These are phyloP conservation scores for Microcos paniculata DNA, from an alignment of 345 rosid genomes.

Conservation along the genomic window DNA sequence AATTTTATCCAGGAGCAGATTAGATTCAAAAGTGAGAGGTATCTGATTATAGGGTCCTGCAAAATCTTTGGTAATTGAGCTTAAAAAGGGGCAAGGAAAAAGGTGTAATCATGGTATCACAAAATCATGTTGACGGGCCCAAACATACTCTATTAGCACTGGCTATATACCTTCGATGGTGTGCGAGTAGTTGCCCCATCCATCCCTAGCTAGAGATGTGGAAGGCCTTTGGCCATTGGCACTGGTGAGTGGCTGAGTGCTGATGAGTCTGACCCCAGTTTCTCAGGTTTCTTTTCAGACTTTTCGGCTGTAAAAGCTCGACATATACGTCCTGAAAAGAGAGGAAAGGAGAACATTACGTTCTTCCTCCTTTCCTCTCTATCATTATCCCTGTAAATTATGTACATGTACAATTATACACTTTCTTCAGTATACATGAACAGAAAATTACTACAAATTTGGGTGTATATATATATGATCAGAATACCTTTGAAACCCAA, in stretches of 20 bases:
- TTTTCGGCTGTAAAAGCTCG: constrained; percentile 2
- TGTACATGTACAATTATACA: no score
- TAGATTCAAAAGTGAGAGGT: not conserved
- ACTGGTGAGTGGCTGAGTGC: not conserved
- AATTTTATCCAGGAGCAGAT: not conserved
- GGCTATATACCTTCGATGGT: not conserved
- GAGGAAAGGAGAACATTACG: no score
- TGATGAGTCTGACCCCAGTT: not conserved
- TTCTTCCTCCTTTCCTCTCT: no score
- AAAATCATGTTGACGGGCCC: constrained; percentile 17
- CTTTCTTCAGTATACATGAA: no score
- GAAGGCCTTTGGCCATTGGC: not conserved
- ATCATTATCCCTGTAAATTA: no score
- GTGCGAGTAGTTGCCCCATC: not conserved
- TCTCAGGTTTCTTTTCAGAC: constrained; percentile 1
- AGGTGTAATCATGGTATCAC: constrained; percentile 20
- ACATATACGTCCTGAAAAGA: no score
- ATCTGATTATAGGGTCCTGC: not conserved
- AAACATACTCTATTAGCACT: not conserved
- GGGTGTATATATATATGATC: no score
- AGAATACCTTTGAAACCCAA: no score
- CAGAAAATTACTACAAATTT: no score
- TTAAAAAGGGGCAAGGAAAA: constrained; percentile 8
- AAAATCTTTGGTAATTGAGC: constrained; percentile 40
- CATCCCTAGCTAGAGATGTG: no score